Conservation (phyloP, 306 rosid genomes). For the Gastrolobium villosum region DNA sequence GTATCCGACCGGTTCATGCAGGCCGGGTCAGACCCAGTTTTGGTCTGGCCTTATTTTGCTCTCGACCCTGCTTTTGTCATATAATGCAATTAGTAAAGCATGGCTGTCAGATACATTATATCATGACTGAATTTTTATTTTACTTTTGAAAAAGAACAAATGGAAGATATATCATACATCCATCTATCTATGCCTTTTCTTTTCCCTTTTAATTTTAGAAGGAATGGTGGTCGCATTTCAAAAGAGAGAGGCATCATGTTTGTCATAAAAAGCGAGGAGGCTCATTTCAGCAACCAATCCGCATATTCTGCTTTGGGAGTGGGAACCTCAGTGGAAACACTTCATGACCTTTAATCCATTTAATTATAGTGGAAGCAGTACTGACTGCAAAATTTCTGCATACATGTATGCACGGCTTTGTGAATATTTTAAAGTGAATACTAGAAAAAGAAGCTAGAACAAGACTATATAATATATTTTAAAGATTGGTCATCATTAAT, state of each 20-base stretch:
- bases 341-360: constrained; percentile 51
- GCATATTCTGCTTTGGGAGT: constrained; percentile 51
- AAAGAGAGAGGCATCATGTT: constrained; percentile 71
- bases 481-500: background rate
- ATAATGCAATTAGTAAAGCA: background rate
- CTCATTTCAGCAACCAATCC: constrained; percentile 44
- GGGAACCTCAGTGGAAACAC: constrained; percentile 54
- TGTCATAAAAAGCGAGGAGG: constrained; percentile 66
- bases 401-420: background rate
- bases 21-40: constrained; percentile 65
- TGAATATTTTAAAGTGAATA: constrained; percentile 15
- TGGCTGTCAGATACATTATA: constrained; percentile 45
- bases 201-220: constrained; percentile 47
- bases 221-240: constrained; percentile 51
- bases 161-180: background rate
- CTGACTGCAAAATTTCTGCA: constrained; percentile 39
- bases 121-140: background rate
- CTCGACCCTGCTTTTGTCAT: constrained; percentile 41
- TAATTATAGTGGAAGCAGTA: constrained; percentile 40
- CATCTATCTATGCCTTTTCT: background rate
- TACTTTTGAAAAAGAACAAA: background rate
- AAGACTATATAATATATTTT: background rate
- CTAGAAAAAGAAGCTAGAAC: constrained; percentile 29
- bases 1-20: constrained; percentile 81
- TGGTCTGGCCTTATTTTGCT: constrained; percentile 1